Base-by-base conservation (phyloP, 495 filamentous ascomycete species). In the Poronia punctata region DNA sequence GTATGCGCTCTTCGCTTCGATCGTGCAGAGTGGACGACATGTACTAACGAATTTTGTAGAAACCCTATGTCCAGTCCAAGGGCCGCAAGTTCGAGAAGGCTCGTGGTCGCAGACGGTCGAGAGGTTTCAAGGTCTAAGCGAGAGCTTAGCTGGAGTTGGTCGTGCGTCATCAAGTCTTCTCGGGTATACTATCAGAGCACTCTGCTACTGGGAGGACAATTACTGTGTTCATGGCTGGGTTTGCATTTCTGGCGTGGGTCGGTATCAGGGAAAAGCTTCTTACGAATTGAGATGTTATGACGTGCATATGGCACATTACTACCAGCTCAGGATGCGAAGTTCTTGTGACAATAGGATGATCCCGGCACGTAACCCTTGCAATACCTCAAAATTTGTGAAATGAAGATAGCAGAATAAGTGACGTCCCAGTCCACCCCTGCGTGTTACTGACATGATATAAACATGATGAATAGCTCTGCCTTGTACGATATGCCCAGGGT, bases 41-140 rank as follows among this genome's bases (percentile, higher is more conserved):
- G 32, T 27, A 40, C 41, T 42, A 35, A 48, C 31, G 38, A 7
- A 27, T 53, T 38, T 49, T 52, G 40, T 49, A 87, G 88, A 94
- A 94, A 77, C 93, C 93, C 18, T 89, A 96, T 54, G 80, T 98
- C 56, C 79, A 83, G 67, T 92, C 85, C 77, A 98, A 98, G 82
- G 93, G 93, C 57, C 84, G 93, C 66, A 98, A 98, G 77, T 98
- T 97, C 74, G 92, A 98, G 80, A 75, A 78, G 40, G 92, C 90
- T 61, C 89, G 92, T 88, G 92, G 92, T 62, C 86, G 92, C 66
- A 90, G 92, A 76, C 75, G 87, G 65, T 95, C 88, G 53, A 73
- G 80, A 50, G 92, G 93, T 75, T 98, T 97, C 86, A 98, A 98
- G 86, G 92, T 98, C 62, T 98, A 90, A 76, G 53, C 37, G 35